phyloP scores from a whole-genome alignment of 768 basidiomycete genomes.

The Baorangia bicolor region DNA sequence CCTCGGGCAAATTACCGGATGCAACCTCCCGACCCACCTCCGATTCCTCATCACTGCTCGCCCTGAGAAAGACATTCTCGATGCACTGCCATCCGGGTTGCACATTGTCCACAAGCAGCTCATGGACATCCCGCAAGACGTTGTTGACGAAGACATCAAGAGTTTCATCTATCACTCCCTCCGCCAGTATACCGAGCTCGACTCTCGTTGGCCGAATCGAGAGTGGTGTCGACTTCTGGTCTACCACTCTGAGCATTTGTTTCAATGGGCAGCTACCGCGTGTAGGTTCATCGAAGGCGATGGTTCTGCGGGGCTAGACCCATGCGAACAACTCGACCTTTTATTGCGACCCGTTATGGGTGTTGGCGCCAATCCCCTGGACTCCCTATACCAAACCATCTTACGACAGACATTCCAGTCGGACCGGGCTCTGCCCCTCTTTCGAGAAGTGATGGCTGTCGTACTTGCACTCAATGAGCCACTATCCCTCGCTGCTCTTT shows the following conservation, averaged over 20 bases:
- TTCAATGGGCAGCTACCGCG: conserved; percentile 24
- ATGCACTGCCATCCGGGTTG: conserved; percentile 10
- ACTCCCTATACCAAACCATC: neutral
- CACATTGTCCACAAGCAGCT: conserved; percentile 12
- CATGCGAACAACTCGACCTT: neutral
- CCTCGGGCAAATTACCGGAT: neutral
- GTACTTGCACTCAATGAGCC: neutral
- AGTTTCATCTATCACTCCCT: neutral
- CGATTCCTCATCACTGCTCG: conserved; percentile 18
- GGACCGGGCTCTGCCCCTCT: neutral
- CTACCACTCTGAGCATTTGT: conserved; percentile 15
- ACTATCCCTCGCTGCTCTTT: neutral
- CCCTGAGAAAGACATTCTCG: neutral
- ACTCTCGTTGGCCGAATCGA: neutral
- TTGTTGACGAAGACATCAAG: neutral
- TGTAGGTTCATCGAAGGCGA: conserved; percentile 16
- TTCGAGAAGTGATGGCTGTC: conserved; percentile 1
- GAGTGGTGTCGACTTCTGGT: conserved; percentile 14
- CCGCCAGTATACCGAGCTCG: neutral
- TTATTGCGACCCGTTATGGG: neutral
- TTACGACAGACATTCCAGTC: neutral
- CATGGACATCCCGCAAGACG: neutral
- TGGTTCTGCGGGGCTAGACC: neutral
- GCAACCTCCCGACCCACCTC: conserved; percentile 9
- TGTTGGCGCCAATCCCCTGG: neutral